Evolutionary conservation across 495 filamentous ascomycete genomes (phyloP).

Genomic region (Daldinia caldariorum): DNA sequence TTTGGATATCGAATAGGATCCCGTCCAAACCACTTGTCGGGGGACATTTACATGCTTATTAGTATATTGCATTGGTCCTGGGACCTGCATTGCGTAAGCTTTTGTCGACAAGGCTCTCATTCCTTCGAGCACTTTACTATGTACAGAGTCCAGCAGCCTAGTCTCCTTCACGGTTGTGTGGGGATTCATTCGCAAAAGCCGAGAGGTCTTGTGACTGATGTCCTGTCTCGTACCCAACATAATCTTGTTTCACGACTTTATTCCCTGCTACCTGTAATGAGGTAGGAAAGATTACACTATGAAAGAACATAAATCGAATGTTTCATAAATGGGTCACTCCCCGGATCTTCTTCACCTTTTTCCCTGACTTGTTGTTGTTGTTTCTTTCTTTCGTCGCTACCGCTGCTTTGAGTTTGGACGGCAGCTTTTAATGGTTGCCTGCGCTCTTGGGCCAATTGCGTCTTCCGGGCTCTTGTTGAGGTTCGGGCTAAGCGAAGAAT

Average conservation of each 20-base stretch:
- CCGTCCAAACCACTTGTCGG: neutral
- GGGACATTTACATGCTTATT: neutral
- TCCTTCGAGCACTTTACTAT: slow-evolving; percentile 19
- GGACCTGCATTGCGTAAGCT: slow-evolving; percentile 24
- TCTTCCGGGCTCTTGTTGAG: neutral
- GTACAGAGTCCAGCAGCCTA: too few relatives aligned
- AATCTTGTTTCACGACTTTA: slow-evolving; percentile 22
- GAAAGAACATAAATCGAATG: slow-evolving; percentile 5
- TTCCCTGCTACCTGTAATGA: neutral
- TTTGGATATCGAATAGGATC: slow-evolving; percentile 6
- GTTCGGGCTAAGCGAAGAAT: slow-evolving; percentile 5
- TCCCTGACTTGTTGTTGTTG: neutral
- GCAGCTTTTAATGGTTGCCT: slow-evolving; percentile 8
- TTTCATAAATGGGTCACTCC: slow-evolving; percentile 32
- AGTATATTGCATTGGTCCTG: neutral
- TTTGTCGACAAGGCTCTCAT: slow-evolving; percentile 15
- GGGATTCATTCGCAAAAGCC: slow-evolving; percentile 6
- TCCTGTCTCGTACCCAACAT: slow-evolving; percentile 3
- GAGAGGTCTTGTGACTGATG: neutral
- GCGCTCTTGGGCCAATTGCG: neutral
- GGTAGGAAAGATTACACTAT: slow-evolving; percentile 10
- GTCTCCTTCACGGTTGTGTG: slow-evolving; percentile 8
- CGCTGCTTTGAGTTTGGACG: neutral
- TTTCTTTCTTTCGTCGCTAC: slow-evolving; percentile 15
- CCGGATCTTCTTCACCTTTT: slow-evolving; percentile 23